Base-by-base conservation (phyloP, 768 basidiomycete genomes). In the Dentipellis fragilis region DNA sequence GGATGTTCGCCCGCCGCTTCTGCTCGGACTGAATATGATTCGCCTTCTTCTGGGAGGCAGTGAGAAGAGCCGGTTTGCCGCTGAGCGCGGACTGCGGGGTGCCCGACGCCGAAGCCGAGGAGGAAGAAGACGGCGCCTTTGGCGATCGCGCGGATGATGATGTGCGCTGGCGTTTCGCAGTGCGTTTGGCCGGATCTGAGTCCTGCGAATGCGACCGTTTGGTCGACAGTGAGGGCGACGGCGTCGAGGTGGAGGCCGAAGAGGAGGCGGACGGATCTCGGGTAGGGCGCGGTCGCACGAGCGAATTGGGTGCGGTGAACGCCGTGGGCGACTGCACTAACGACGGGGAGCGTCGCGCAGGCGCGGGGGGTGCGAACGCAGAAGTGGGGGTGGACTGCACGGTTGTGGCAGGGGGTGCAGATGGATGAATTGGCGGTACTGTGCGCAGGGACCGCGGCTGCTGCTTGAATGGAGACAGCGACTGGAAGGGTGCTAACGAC, bases 11-110 rank as follows among this genome's bases (percentile, higher is more conserved):
- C 35, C 93, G 81, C 22, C 93, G 84, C 68, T 94, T 94, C 73
- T 95, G 92, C 72, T 96, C 93, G 2, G 85, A 88, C 63, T 90
- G 87, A 61, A 96, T 95, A 65, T 96, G 93, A 63, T 94, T 94
- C 40, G 87, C 87, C 66, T 93, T 90, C 67, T 94, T 94, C 74
- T 93, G 89, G 2, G 86, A 84, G 0, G 88, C 81, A 1, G 86
- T 84, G 22, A 94, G 77, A 22, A 93, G 75, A 8, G 70, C 59
- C 3, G 71, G 67, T 54, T 73, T 71, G 61, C 59, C 48, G 60
- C 57, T 12, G 42, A 51, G 4, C 19, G 45, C 47, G 29, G 14
- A 56, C 61, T 19, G 59, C n/a, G 11, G 67, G 59, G 36, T 60
- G 11, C 29, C 48, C 58, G 5, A 46, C 17, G 22, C 51, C 23